Conservation (phyloP, 1,284 basidiomycete genomes). For the Wallemia ichthyophaga region DNA sequence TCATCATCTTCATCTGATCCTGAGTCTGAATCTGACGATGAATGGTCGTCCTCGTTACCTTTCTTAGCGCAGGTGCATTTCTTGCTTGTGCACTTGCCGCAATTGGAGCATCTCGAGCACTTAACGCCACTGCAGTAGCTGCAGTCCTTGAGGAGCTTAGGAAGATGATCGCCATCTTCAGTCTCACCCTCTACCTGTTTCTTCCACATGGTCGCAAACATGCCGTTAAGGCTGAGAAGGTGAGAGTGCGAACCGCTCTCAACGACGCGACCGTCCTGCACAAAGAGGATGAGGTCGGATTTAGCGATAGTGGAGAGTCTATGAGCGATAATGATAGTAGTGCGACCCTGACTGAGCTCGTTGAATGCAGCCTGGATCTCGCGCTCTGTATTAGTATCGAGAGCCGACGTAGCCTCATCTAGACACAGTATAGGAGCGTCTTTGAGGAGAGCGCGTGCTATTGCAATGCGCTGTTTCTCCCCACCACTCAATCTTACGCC, state of each 20-base stretch:
- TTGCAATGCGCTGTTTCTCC: slow-evolving; percentile 62
- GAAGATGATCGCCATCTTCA: not conserved
- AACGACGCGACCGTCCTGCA: slow-evolving; percentile 47
- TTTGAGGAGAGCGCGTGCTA: slow-evolving; percentile 59
- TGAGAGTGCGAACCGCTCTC: slow-evolving; percentile 48
- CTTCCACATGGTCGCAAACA: slow-evolving; percentile 53
- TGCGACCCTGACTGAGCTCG: slow-evolving; percentile 23
- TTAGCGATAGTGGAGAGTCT: slow-evolving; percentile 43
- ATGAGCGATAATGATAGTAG: slow-evolving; percentile 47
- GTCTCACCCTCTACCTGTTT: slow-evolving; percentile 14
- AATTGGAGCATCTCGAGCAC: too few relatives aligned
- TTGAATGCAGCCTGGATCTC: slow-evolving; percentile 39
- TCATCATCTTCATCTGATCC: too few relatives aligned
- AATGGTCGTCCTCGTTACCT: too few relatives aligned
- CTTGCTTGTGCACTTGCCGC: too few relatives aligned
- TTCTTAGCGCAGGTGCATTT: too few relatives aligned
- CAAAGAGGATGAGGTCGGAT: slow-evolving; percentile 44
- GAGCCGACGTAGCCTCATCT: slow-evolving; percentile 39
- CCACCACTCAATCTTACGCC: slow-evolving; percentile 45
- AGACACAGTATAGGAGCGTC: slow-evolving; percentile 52
- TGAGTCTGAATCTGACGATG: too few relatives aligned
- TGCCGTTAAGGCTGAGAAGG: slow-evolving; percentile 31
- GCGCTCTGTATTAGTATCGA: slow-evolving; percentile 55
- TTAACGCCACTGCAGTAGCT: too few relatives aligned
- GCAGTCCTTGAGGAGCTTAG: too few relatives aligned